These are phyloP conservation scores for Fusarium nematophilum DNA, from an alignment of 2,329 filamentous ascomycete species.

Conservation along the genomic window DNA sequence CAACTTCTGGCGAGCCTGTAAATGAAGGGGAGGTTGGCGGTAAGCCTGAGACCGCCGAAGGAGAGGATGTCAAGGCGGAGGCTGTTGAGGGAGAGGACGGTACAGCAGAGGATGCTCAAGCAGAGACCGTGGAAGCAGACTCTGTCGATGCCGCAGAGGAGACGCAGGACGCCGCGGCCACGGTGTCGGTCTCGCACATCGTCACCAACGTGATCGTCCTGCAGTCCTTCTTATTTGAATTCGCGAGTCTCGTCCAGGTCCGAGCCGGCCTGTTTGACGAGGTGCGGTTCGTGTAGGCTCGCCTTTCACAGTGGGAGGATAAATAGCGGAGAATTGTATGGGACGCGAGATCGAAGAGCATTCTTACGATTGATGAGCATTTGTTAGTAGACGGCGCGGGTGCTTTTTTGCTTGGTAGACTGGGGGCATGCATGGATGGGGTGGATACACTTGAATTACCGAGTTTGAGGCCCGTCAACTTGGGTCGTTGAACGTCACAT, in stretches of 20 bases:
- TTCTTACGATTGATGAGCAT: conserved; percentile 43
- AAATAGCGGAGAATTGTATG: conserved; percentile 7
- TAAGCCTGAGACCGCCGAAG: conserved; percentile 17
- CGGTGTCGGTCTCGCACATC: conserved; percentile 79
- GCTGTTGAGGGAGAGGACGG: not conserved
- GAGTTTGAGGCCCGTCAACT: conserved; percentile 24
- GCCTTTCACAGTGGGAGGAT: not conserved
- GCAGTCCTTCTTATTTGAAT: conserved; percentile 82
- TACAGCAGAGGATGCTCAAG: conserved; percentile 21
- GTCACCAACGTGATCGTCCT: conserved; percentile 83
- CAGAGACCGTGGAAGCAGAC: conserved; percentile 29
- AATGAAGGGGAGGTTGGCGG: conserved; percentile 8
- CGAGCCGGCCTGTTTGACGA: conserved; percentile 81
- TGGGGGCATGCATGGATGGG: conserved; percentile 8
- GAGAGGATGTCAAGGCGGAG: conserved; percentile 10
- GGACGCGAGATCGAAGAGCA: conserved; percentile 19
- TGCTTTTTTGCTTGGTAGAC: conserved; percentile 34
- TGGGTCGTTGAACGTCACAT: conserved; percentile 20
- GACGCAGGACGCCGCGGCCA: conserved; percentile 43
- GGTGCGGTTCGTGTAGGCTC: conserved; percentile 66
- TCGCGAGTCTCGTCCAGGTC: conserved; percentile 80
- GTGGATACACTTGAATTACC: conserved; percentile 16
- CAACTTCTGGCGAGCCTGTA: not conserved
- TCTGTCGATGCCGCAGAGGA: conserved; percentile 30
- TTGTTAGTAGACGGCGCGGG: conserved; percentile 30